Conservation (phyloP, 345 rosid species). For the Geranium rotundifolium region DNA sequence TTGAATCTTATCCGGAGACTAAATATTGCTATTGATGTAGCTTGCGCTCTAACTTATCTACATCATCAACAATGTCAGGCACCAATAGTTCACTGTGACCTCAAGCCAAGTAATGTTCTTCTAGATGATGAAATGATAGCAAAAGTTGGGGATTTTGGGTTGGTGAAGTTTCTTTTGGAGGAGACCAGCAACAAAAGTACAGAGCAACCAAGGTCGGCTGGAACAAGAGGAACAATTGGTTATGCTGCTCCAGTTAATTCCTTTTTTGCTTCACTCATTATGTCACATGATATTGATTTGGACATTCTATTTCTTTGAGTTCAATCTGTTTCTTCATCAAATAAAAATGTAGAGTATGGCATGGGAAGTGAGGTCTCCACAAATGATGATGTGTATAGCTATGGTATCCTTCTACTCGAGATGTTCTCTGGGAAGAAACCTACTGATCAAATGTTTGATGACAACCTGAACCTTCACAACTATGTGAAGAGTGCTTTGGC, state of each 20-base stretch:
- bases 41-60: too few relatives aligned
- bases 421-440: conserved; percentile 9
- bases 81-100: too few relatives aligned
- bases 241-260: not conserved
- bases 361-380: conserved; percentile 13
- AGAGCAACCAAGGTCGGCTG: not conserved
- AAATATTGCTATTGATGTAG: too few relatives aligned
- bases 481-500: too few relatives aligned
- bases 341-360: conserved; percentile 18
- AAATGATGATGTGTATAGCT: conserved; percentile 9
- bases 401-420: conserved; percentile 6
- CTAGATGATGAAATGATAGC: too few relatives aligned
- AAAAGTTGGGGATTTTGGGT: too few relatives aligned
- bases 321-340: not conserved
- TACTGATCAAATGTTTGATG: conserved; percentile 13
- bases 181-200: not conserved
- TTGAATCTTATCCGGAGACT: not conserved
- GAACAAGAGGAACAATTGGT: not conserved
- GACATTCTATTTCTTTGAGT: too few relatives aligned
- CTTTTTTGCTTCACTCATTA: too few relatives aligned
- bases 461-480: conserved; percentile 13
- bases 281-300: too few relatives aligned
- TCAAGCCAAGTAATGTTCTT: too few relatives aligned
- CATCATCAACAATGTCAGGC: too few relatives aligned
- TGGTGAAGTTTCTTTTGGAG: too few relatives aligned